phyloP scores from a whole-genome alignment of 768 basidiomycete genomes.

The Hydnum rufescens region DNA sequence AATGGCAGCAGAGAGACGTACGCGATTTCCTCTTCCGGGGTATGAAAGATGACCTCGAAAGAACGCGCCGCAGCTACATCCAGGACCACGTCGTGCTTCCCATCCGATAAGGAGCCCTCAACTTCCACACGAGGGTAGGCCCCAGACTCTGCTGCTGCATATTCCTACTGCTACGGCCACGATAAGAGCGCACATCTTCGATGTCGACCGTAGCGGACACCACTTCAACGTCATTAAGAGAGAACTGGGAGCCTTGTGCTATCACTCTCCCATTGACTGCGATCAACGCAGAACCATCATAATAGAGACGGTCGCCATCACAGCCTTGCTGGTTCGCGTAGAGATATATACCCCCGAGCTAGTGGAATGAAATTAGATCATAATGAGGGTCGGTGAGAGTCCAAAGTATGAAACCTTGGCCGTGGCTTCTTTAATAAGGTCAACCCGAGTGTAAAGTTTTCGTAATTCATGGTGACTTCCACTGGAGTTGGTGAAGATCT shows the following conservation, averaged over 20 bases:
- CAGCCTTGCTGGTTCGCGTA: slow-evolving; percentile 99
- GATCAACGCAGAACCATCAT: slow-evolving; percentile 93
- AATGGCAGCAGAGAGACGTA: slow-evolving; percentile 24
- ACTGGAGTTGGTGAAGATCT: slow-evolving; percentile 97
- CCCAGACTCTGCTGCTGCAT: slow-evolving; percentile 71
- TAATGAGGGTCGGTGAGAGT: neutral
- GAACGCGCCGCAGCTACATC: slow-evolving; percentile 33
- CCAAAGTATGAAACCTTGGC: slow-evolving; percentile 39
- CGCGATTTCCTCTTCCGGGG: slow-evolving; percentile 95
- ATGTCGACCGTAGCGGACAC: slow-evolving; percentile 90
- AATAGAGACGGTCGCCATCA: slow-evolving; percentile 94
- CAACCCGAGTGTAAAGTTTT: slow-evolving; percentile 80
- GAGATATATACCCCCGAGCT: slow-evolving; percentile 93
- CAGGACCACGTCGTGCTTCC: slow-evolving; percentile 34
- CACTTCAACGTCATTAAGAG: slow-evolving; percentile 87
- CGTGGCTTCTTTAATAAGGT: slow-evolving; percentile 93
- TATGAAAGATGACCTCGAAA: slow-evolving; percentile 50
- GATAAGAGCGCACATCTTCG: slow-evolving; percentile 85
- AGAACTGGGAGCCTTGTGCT: slow-evolving; percentile 95
- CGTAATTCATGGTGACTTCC: slow-evolving; percentile 96
- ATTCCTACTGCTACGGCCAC: slow-evolving; percentile 63
- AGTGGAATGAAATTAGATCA: slow-evolving; percentile 1
- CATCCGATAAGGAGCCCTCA: slow-evolving; percentile 56
- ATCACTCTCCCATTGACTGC: slow-evolving; percentile 82
- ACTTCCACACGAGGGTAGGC: slow-evolving; percentile 70